Base-by-base conservation (phyloP, 2,329 filamentous ascomycete species). In the Ophiostoma sp. region DNA sequence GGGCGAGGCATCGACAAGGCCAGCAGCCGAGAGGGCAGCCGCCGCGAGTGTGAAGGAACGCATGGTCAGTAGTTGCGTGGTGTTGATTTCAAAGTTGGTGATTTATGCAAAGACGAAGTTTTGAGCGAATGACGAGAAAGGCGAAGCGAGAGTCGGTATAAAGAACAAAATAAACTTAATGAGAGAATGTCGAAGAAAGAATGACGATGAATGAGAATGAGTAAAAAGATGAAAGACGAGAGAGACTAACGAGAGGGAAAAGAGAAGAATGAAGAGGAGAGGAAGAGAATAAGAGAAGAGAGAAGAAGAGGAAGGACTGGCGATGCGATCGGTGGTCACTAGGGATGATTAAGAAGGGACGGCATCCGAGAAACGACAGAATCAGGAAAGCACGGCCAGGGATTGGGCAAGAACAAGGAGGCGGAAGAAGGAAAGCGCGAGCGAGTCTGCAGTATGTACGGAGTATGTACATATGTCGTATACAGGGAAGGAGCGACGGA, bases 1-100 rank as follows among this genome's bases (percentile, higher is more conserved):
- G 68, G 86, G 85, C 13, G 79, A 79, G 69, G 84, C 84, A 33
- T 77, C 76, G 72, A 80, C 84, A 7, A 76, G 69, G 31, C 74
- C 72, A 72, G 80, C 76, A 75, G 82, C 81, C 74, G 83, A 82
- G 74, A 87, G 77, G 75, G 80, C 82, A 71, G 83, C 80, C 67
- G 83, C 77, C 74, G 83, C 77, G 71, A 87, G 73, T 74, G 80
- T 74, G 72, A 80, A 78, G 39, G 81, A 79, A 78, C 83, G 85
- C 85, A 87, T 87, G 71, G 69, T 83, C 48, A 8, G 4, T 6
- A 27, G 13, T 35, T 35, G 20, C 15, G 20, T 27, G 20, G 13
- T 13, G 15, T 60, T 13, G 52, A 27, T 33, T 62, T 2, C 35
- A 35, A 27, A 23, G 33, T 36, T 36, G 35, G 4, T 65, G 35